Percentiles rank a stretch among this genome's conserved stretches.
Evolutionary conservation across 371 early-diverging fungal species (phyloP).

Genomic region (Lichtheimia ramosa): DNA sequence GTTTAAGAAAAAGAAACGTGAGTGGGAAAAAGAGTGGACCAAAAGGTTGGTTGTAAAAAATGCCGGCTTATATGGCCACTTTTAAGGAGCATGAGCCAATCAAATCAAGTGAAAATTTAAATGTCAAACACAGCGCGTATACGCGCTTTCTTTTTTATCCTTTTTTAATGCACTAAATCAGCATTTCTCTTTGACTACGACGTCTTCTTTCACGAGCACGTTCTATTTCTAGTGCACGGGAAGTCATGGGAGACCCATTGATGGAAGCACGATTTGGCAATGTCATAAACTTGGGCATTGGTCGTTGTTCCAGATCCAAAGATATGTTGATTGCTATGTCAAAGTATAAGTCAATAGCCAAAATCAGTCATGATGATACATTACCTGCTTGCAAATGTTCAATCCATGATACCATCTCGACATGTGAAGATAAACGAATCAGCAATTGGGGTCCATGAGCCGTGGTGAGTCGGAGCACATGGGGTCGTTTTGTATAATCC

Average conservation of each 20-base stretch:
- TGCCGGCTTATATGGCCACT: conserved; percentile 2
- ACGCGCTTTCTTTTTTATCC: not conserved
- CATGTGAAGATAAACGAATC: conserved; percentile 30
- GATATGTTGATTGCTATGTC: conserved; percentile 45
- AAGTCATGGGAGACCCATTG: conserved; percentile 13
- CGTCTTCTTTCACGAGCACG: conserved; percentile 37
- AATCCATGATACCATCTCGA: conserved; percentile 50
- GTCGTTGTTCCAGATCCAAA: conserved; percentile 39
- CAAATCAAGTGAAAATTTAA: conserved; percentile 7
- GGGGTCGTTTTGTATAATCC: conserved; percentile 44
- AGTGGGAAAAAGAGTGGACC: conserved; percentile 6
- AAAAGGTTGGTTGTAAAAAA: not conserved
- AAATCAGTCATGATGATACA: not conserved
- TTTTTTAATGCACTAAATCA: conserved; percentile 22
- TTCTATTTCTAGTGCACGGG: conserved; percentile 31
- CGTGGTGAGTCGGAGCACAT: conserved; percentile 35
- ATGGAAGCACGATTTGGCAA: conserved; percentile 27
- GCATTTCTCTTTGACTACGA: conserved; percentile 34
- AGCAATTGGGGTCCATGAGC: conserved; percentile 44
- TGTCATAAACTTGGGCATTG: conserved; percentile 52
- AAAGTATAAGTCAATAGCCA: not conserved
- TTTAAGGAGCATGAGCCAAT: not conserved
- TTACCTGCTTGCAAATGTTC: conserved; percentile 53
- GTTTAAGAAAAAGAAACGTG: conserved; percentile 6
- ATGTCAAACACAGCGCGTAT: not conserved